Evolutionary conservation across 2,329 filamentous ascomycete species (phyloP).

Genomic region (Xenoacremonium recifei): DNA sequence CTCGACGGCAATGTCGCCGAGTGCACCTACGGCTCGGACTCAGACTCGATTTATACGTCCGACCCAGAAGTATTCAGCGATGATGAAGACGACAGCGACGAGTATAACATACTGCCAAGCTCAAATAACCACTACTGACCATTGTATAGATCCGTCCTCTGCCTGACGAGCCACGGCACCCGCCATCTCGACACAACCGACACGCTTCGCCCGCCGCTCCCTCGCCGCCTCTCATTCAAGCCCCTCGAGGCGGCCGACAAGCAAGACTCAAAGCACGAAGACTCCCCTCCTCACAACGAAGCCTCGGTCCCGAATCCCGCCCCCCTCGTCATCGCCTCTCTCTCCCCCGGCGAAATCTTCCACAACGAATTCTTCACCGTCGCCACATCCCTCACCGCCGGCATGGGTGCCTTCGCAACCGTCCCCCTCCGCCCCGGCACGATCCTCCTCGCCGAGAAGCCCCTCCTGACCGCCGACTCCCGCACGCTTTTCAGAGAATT

Average conservation of each 20-base stretch:
- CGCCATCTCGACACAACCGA: slow-evolving; percentile 7
- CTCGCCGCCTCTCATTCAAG: slow-evolving; percentile 10
- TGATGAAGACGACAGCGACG: slow-evolving; percentile 21
- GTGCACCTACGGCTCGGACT: slow-evolving; percentile 17
- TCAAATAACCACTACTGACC: slow-evolving; percentile 1
- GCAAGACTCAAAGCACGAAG: not conserved
- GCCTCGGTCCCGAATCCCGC: not conserved
- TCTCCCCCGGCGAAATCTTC: slow-evolving; percentile 19
- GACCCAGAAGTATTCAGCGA: slow-evolving; percentile 19
- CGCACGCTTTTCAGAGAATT: slow-evolving; percentile 34
- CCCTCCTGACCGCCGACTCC: slow-evolving; percentile 36
- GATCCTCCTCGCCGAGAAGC: slow-evolving; percentile 43
- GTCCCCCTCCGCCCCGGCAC: slow-evolving; percentile 36
- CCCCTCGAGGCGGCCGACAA: slow-evolving; percentile 5
- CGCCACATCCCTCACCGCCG: slow-evolving; percentile 38
- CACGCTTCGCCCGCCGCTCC: slow-evolving; percentile 6
- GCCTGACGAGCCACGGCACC: slow-evolving; percentile 11
- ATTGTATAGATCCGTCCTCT: slow-evolving; percentile 12
- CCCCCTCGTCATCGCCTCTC: not conserved
- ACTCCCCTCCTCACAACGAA: not conserved
- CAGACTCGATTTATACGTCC: slow-evolving; percentile 16
- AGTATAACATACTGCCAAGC: slow-evolving; percentile 11
- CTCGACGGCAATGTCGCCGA: slow-evolving; percentile 10
- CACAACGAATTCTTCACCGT: slow-evolving; percentile 42
- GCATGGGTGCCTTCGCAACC: slow-evolving; percentile 47